Evolutionary conservation across 768 basidiomycete genomes (phyloP).

Genomic region (Kwoniella sp.): DNA sequence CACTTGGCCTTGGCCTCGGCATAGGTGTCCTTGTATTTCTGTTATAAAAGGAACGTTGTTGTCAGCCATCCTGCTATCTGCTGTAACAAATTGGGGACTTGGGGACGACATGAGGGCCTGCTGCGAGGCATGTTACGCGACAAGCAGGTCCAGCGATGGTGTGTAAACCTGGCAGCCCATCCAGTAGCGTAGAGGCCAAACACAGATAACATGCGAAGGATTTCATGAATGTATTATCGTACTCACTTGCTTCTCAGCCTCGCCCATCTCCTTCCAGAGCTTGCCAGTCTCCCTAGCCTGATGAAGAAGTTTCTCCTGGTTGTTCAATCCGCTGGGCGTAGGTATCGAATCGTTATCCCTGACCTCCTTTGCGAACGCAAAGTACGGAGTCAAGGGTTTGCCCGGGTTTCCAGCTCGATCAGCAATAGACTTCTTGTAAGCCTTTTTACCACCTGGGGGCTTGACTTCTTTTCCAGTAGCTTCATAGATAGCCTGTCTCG

Average conservation of each 20-base stretch:
- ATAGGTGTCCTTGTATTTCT: conserved; percentile 31
- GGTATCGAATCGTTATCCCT: conserved; percentile 21
- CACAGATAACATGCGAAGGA: no score
- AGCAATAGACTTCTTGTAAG: conserved; percentile 14
- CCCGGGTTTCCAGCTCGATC: conserved; percentile 33
- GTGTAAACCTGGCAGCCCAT: no score
- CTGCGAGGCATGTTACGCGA: no score
- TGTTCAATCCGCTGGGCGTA: conserved; percentile 6
- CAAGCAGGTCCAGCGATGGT: no score
- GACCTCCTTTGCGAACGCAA: conserved; percentile 35
- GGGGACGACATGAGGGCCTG: no score
- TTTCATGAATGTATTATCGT: no score
- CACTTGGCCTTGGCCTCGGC: conserved; percentile 32
- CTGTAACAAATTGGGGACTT: no score
- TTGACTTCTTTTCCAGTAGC: conserved; percentile 36
- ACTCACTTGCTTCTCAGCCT: conserved; percentile 40
- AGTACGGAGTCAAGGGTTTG: conserved; percentile 34
- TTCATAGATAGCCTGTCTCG: conserved; percentile 27
- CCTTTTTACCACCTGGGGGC: conserved; percentile 35
- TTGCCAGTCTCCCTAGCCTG: conserved; percentile 33
- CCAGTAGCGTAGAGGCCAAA: no score
- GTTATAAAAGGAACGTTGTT: no score
- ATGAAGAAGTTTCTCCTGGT: conserved; percentile 6
- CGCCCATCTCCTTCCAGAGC: conserved; percentile 37
- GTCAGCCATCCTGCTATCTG: no score